Base-by-base conservation (phyloP, 495 filamentous ascomycete species). In the Xylaria flabelliformis region DNA sequence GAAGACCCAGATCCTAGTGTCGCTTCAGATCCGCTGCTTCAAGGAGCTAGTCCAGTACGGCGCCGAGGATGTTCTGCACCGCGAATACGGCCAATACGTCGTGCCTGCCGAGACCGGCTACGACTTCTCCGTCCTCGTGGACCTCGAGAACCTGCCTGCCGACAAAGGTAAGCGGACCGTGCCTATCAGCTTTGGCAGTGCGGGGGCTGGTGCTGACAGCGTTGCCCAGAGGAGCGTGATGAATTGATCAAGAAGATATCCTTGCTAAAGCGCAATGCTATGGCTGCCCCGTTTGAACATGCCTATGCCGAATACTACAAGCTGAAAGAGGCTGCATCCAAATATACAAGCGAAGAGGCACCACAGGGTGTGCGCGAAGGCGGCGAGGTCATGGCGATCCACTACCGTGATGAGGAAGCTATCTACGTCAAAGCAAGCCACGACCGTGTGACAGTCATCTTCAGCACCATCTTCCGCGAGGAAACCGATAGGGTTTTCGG, bases 401-500 rank as follows among this genome's bases (percentile, higher is more conserved):
- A 98, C 76, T 98, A 99, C 84, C 91, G 96, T 21, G 97, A 99
- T 74, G 96, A 98, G 84, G 96, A 99, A 80, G 96, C 96, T n/a
- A 98, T 99, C 79, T 99, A 97, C 82, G 94, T 99, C 85, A 97
- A 98, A 82, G 95, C 96, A 42, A 97, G 92, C 80, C 92, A 94
- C 80, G 96, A 99, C 79, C 91, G 96, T 67, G 97, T 99, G 50
- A 99, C 96, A 0, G 95, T 99, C 77, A 98, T 99, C 78, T 99
- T 99, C 89, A 97, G 94, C 82, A 99, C 96, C 44, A 90, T 98
- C 64, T 99, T 99, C 87, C 83, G 95, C 48, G 97, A 99, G 80
- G 96, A 99, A 84, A 99, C 96, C 67, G 96, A 99, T 81, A 85
- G 96, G 42, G 92, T 99, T 70, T 99, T 96, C 77, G 96, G 95